These are phyloP conservation scores for Zygosaccharomyces kombuchaensis DNA, from an alignment of 805 yeast genomes.

Conservation along the genomic window DNA sequence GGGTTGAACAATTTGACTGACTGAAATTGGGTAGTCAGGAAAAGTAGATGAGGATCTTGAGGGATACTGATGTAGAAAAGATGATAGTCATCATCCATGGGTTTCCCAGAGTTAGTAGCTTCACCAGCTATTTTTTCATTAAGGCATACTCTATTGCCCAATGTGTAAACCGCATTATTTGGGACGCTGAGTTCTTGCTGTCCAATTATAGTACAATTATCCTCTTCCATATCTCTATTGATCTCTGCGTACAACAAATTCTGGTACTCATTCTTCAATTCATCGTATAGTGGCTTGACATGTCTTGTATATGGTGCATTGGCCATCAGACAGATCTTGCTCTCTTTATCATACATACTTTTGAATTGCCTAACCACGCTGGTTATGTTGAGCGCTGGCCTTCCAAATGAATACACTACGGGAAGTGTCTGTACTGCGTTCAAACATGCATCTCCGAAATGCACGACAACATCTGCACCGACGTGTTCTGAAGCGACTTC, in stretches of 20 bases:
- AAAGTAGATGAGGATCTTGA: conserved; percentile 71
- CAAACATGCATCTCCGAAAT: conserved; percentile 93
- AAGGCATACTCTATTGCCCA: conserved; percentile 32
- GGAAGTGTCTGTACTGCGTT: conserved; percentile 71
- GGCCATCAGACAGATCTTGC: conserved; percentile 61
- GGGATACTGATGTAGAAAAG: conserved; percentile 72
- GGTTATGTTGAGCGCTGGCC: conserved; percentile 49
- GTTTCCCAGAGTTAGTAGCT: conserved; percentile 13
- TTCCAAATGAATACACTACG: conserved; percentile 76
- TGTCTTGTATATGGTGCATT: conserved; percentile 61
- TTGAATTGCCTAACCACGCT: conserved; percentile 40
- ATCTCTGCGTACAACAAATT: conserved; percentile 41
- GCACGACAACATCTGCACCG: conserved; percentile 75
- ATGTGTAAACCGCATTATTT: conserved; percentile 26
- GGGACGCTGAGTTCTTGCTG: neutral
- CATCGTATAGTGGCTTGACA: conserved; percentile 39
- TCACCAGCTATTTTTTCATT: conserved; percentile 28
- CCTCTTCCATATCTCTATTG: conserved; percentile 29
- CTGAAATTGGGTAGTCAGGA: conserved; percentile 65
- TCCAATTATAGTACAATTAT: conserved; percentile 38
- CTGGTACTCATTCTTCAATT: conserved; percentile 30
- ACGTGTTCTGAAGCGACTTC: conserved; percentile 97
- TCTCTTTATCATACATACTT: conserved; percentile 38
- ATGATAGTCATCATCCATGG: conserved; percentile 43
- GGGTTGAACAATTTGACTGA: conserved; percentile 51